A percentile compares a stretch with the other conserved stretches of the same genome.
Conservation (phyloP, 2,329 filamentous ascomycete genomes). For the Thermochaetoides dissita region DNA sequence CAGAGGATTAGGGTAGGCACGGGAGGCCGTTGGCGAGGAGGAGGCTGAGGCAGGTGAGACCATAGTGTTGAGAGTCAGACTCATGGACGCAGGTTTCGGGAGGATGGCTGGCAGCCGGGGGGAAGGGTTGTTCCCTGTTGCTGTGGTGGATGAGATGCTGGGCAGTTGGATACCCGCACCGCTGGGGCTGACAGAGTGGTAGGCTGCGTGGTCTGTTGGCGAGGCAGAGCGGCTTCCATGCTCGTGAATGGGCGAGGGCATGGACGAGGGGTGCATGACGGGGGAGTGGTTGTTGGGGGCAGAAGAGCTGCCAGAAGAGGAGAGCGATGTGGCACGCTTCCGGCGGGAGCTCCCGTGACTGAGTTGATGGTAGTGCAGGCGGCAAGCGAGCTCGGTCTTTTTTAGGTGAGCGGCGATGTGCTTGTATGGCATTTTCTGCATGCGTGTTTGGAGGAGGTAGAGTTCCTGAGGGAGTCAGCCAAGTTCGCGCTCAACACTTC, state of each 20-base stretch:
- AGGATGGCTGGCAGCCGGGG: conserved; percentile 47
- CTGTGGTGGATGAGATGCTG: conserved; percentile 32
- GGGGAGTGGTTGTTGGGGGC: conserved; percentile 31
- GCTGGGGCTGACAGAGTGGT: conserved; percentile 31
- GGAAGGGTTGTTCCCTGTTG: conserved; percentile 26
- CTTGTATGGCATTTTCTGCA: conserved; percentile 85
- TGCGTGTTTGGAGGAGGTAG: conserved; percentile 69
- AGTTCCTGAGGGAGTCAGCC: conserved; percentile 43
- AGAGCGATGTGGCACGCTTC: conserved; percentile 59
- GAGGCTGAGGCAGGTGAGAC: conserved; percentile 12
- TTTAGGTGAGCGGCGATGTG: conserved; percentile 74
- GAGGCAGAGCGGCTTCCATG: conserved; percentile 33
- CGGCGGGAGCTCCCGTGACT: conserved; percentile 70
- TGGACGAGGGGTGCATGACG: conserved; percentile 27
- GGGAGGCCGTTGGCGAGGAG: conserved; percentile 23
- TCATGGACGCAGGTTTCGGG: conserved; percentile 47
- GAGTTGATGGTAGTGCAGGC: conserved; percentile 75
- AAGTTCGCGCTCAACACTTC: too few species aligned
- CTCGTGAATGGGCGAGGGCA: conserved; percentile 38
- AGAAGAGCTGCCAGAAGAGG: conserved; percentile 40
- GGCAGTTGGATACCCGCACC: conserved; percentile 32
- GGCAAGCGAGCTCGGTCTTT: conserved; percentile 78
- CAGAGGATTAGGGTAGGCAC: conserved; percentile 27
- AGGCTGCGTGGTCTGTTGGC: conserved; percentile 29
- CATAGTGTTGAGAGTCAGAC: conserved; percentile 23